Evolutionary conservation across 768 basidiomycete genomes (phyloP), one percentile per base, ranked within the genome.

Genomic region (Kwoniella sp.): DNA sequence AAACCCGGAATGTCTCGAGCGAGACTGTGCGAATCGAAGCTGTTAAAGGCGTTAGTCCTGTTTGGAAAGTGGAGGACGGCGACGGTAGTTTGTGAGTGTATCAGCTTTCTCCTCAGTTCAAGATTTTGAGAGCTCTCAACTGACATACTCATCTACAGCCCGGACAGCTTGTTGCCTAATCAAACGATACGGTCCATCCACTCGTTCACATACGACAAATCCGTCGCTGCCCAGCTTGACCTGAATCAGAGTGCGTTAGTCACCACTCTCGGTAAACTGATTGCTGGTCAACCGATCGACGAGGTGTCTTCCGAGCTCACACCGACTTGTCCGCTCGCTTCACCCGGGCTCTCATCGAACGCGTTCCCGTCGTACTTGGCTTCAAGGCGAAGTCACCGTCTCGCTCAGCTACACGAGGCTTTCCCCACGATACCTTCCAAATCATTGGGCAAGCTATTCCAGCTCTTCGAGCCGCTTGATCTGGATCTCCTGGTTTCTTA

Each of bases 401-500:
- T 76, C 1, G 25, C 44, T 2, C 55, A 66, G 17, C 68, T 81
- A 15, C 15, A 46, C 0, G 17, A 50, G 6, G 60, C 68, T 13
- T 81, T 80, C 65, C 79, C 80, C 4, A 83, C 88, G 57, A 86
- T 95, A 33, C 84, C 89, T 0, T 52, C 79, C 10, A 50, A 76
- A 1, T 83, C 83, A 0, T 82, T 86, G 70, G 82, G 84, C 0
- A 76, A 77, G 30, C 85, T 92, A 51, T 97, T 96, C 78, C 91
- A 93, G 1, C 83, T 96, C 2, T 87, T 89, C 79, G 85, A 89
- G 68, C 90, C 92, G 0, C 77, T 84, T 22, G 83, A 87, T 6
- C 81, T 93, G 47, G 90, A 93, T 75, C 70, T 93, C 49, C 67
- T 90, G 60, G 68, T 95, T 48, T 88, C 86, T 77, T 97, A 91